Conservation (phyloP, 2,329 filamentous ascomycete genomes). For the Penicillium sp. region DNA sequence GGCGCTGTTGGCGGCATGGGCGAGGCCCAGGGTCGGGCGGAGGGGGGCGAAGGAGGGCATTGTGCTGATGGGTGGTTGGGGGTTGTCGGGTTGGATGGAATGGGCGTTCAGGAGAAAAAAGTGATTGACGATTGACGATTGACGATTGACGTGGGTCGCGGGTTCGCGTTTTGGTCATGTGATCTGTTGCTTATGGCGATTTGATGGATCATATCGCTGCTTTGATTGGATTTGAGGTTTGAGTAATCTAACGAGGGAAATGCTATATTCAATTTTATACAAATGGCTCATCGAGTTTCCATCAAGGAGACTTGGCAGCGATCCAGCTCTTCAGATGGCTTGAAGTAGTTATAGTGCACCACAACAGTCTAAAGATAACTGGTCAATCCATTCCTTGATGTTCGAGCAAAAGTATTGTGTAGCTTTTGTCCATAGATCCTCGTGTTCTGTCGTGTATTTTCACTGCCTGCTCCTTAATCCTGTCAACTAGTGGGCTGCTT, state of each 20-base stretch:
- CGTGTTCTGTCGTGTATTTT: too few species aligned
- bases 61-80: slow-evolving; percentile 4
- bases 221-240: not conserved
- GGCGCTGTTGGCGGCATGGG: slow-evolving; percentile 35
- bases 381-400: too few species aligned
- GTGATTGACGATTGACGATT: slow-evolving; percentile 1
- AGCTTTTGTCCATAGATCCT: too few species aligned
- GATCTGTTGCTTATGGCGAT: not conserved
- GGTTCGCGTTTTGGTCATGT: slow-evolving; percentile 6
- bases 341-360: too few species aligned
- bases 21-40: slow-evolving; percentile 48
- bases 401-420: too few species aligned
- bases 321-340: too few species aligned
- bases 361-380: too few species aligned
- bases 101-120: not conserved
- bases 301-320: too few species aligned
- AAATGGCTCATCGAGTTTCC: not conserved
- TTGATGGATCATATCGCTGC: not conserved
- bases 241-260: not conserved
- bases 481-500: too few species aligned
- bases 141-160: slow-evolving; percentile 1
- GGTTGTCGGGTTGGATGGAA: not conserved
- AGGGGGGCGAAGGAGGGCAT: slow-evolving; percentile 50
- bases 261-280: too few species aligned
- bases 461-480: too few species aligned